phyloP scores from a whole-genome alignment of 345 rosid genomes.

The Camelina laxa region DNA sequence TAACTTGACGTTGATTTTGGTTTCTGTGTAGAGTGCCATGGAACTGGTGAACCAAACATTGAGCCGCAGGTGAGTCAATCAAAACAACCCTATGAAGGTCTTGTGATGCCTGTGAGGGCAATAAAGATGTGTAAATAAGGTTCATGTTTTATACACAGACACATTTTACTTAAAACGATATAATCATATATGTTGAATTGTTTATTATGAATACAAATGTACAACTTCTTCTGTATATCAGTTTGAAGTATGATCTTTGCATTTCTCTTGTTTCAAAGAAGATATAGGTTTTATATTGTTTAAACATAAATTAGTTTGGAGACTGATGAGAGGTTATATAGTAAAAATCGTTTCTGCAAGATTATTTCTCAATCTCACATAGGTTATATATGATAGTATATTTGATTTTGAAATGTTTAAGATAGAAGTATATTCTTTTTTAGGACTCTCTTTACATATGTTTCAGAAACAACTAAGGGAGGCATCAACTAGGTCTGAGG shows the following conservation, averaged over 20 bases:
- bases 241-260: constrained; percentile 16
- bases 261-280: neutral
- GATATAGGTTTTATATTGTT: neutral
- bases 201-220: constrained; percentile 13
- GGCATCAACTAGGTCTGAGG: no score
- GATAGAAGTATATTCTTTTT: no score
- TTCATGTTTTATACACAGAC: constrained; percentile 13
- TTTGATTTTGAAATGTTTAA: no score
- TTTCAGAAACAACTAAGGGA: no score
- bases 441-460: no score
- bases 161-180: constrained; percentile 1
- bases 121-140: constrained; percentile 45
- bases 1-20: constrained; percentile 21
- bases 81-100: constrained; percentile 51
- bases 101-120: constrained; percentile 71
- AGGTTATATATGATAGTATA: no score
- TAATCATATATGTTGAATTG: constrained; percentile 6
- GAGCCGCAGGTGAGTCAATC: constrained; percentile 75
- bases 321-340: no score
- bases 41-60: constrained; percentile 88
- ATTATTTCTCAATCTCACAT: neutral
- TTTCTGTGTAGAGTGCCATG: constrained; percentile 78
- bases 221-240: constrained; percentile 17
- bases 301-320: no score
- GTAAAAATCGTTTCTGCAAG: neutral